These are phyloP conservation scores for Rhizopogon vinicolor DNA, from an alignment of 768 basidiomycete species.

Conservation along the genomic window DNA sequence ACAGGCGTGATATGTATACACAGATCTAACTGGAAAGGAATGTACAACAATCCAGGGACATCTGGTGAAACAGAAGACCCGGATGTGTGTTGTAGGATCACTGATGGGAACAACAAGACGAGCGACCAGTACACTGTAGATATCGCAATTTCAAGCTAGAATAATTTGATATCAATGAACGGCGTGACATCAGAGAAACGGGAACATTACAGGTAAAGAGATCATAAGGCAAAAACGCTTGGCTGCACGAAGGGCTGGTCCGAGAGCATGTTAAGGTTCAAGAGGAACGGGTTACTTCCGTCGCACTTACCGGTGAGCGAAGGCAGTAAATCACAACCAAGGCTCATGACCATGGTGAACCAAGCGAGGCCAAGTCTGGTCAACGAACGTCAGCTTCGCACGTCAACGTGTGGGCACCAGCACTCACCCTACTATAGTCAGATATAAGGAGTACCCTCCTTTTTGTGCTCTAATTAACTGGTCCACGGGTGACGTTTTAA, in stretches of 20 bases:
- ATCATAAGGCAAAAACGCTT: conserved; percentile 61
- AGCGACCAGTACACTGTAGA: conserved; percentile 69
- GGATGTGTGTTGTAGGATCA: conserved; percentile 41
- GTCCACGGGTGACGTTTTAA: conserved; percentile 14
- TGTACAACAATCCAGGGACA: conserved; percentile 20
- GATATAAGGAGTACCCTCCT: conserved; percentile 66
- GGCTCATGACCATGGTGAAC: conserved; percentile 36
- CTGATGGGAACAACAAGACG: conserved; percentile 45
- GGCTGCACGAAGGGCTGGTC: conserved; percentile 25
- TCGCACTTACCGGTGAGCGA: conserved; percentile 26
- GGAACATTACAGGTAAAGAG: conserved; percentile 51
- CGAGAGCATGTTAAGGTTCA: neutral
- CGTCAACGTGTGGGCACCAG: neutral
- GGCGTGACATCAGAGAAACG: neutral
- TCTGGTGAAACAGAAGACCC: neutral
- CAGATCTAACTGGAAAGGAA: conserved; percentile 56
- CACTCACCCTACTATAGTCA: conserved; percentile 74
- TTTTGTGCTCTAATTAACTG: conserved; percentile 37
- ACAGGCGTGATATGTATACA: conserved; percentile 64
- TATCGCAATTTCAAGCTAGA: conserved; percentile 42
- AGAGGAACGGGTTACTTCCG: neutral
- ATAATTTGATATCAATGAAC: neutral
- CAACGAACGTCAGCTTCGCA: conserved; percentile 1
- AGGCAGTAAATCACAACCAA: conserved; percentile 38
- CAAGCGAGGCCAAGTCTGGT: conserved; percentile 34